A percentile compares a stretch with the other conserved stretches of the same genome.
Conservation (phyloP, 352 stramenopile species). For the Phytophthora boehmeriae region DNA sequence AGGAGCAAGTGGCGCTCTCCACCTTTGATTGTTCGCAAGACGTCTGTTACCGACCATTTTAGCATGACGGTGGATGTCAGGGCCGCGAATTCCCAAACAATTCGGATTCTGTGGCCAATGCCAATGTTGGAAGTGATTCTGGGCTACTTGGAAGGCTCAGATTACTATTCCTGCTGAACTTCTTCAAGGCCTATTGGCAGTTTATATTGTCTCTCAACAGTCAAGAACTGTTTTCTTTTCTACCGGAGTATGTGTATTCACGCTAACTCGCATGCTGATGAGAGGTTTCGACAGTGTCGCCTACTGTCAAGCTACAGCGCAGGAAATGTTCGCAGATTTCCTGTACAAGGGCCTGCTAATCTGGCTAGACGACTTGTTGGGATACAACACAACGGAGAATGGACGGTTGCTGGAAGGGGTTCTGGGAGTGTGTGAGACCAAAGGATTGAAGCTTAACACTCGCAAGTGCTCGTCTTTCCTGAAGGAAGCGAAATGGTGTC, state of each 20-base stretch:
- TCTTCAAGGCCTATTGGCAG: neutral
- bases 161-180: neutral
- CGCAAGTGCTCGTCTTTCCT: neutral
- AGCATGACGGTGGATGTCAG: neutral
- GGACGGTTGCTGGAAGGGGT: too few relatives aligned
- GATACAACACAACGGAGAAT: too few relatives aligned
- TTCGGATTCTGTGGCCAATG: neutral
- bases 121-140: neutral
- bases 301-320: too few relatives aligned
- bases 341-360: too few relatives aligned
- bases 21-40: constrained; percentile 1
- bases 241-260: neutral
- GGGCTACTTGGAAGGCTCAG: neutral
- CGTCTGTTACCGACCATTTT: neutral
- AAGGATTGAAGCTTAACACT: neutral
- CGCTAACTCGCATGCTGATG: neutral
- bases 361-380: too few relatives aligned
- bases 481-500: neutral
- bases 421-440: neutral
- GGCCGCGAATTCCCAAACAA: neutral
- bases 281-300: too few relatives aligned
- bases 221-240: neutral
- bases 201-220: neutral
- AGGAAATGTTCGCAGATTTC: too few relatives aligned
- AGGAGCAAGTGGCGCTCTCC: neutral